Evolutionary conservation across 371 early-diverging fungal genomes (phyloP).

Genomic region (Gilbertella persicaria): DNA sequence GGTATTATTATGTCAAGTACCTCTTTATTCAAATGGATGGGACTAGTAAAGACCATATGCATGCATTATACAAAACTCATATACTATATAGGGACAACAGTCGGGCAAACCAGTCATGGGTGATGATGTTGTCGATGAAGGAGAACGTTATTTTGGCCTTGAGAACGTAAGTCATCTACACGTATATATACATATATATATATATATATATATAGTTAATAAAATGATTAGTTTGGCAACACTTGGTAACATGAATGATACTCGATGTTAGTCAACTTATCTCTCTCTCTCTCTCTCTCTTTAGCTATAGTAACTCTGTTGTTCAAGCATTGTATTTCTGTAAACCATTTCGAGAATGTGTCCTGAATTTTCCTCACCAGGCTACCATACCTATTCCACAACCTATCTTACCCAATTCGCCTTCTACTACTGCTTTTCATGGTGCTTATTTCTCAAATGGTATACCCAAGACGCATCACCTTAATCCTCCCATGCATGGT

Average conservation of each 20-base stretch:
- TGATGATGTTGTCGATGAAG: slow-evolving; percentile 44
- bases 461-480: no score
- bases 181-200: not conserved
- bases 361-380: slow-evolving; percentile 67
- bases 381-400: slow-evolving; percentile 6
- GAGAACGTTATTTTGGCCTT: slow-evolving; percentile 83
- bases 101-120: slow-evolving; percentile 42
- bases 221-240: slow-evolving; percentile 79
- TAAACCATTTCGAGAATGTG: slow-evolving; percentile 92
- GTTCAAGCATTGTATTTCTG: slow-evolving; percentile 96
- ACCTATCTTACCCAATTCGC: slow-evolving; percentile 9
- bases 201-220: not conserved
- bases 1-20: slow-evolving; percentile 46
- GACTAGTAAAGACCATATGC: slow-evolving; percentile 48
- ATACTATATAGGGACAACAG: slow-evolving; percentile 36
- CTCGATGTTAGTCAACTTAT: not conserved
- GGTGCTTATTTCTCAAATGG: no score
- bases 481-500: no score
- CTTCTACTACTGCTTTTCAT: not conserved
- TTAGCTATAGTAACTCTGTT: slow-evolving; percentile 94
- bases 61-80: not conserved
- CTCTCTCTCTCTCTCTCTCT: not conserved
- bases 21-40: slow-evolving; percentile 89
- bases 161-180: slow-evolving; percentile 76
- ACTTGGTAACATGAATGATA: slow-evolving; percentile 67